These are phyloP conservation scores for Cyclotella choctawhatcheeana DNA, from an alignment of 108 stramenopile genomes.

Conservation along the genomic window DNA sequence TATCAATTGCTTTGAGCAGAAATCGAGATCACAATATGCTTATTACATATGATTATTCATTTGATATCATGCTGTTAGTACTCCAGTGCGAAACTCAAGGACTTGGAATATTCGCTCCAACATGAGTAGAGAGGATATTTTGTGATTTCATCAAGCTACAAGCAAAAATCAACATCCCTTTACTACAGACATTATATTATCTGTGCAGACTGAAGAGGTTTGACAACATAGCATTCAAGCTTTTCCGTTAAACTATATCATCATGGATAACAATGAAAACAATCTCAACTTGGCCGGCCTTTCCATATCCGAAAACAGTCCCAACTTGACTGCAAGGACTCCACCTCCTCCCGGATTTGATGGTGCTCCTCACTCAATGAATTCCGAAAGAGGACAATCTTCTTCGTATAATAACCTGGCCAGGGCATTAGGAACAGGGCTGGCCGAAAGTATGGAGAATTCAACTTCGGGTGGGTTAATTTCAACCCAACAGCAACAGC, in stretches of 20 bases:
- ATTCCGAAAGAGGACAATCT: slow-evolving; percentile 24
- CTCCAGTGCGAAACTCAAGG: too few species aligned
- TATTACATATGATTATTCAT: too few species aligned
- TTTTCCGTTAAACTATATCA: not conserved
- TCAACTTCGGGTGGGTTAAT: slow-evolving; percentile 37
- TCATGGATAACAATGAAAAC: slow-evolving; percentile 9
- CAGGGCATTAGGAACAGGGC: slow-evolving; percentile 67
- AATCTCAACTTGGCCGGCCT: slow-evolving; percentile 11
- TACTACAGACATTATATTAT: too few species aligned
- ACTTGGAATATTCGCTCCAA: too few species aligned
- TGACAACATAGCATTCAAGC: too few species aligned
- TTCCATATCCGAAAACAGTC: slow-evolving; percentile 21
- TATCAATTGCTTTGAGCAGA: too few species aligned
- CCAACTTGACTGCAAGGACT: slow-evolving; percentile 21
- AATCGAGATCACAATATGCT: too few species aligned
- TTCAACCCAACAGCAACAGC: slow-evolving; percentile 12
- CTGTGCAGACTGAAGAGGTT: too few species aligned
- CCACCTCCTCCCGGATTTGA: slow-evolving; percentile 46
- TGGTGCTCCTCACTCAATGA: not conserved
- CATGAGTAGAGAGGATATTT: too few species aligned
- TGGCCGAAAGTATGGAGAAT: slow-evolving; percentile 88
- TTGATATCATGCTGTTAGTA: too few species aligned
- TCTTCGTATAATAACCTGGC: slow-evolving; percentile 80
- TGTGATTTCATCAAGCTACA: too few species aligned
- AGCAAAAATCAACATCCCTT: too few species aligned